A percentile compares a stretch with the other conserved stretches of the same genome.
Evolutionary conservation across 257 asterid species (phyloP).

Genomic region (Voacanga thouarsii): DNA sequence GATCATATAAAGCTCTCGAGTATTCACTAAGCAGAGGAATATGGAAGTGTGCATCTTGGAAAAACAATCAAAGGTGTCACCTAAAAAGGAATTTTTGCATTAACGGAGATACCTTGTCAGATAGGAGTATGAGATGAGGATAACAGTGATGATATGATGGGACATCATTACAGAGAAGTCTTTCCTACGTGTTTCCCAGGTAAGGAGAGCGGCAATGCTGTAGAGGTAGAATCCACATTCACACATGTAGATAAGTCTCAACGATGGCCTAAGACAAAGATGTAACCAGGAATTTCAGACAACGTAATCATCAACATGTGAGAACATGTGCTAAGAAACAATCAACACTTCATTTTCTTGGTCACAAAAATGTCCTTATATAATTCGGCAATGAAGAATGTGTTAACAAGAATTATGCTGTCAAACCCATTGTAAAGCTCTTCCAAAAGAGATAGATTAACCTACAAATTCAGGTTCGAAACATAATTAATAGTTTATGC

Average conservation of each 20-base stretch:
- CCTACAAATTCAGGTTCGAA: not conserved
- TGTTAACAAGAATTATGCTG: not conserved
- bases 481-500: not conserved
- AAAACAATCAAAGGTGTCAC: slow-evolving; percentile 2
- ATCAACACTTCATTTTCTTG: not conserved
- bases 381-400: slow-evolving; percentile 1
- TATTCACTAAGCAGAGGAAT: not conserved
- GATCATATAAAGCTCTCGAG: not conserved
- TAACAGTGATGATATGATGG: slow-evolving; percentile 80
- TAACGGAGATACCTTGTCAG: slow-evolving; percentile 52
- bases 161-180: slow-evolving; percentile 92
- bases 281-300: slow-evolving; percentile 13
- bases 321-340: not conserved
- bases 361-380: not conserved
- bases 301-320: not conserved
- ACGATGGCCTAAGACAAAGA: slow-evolving; percentile 50
- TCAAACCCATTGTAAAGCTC: not conserved
- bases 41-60: not conserved
- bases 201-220: slow-evolving; percentile 75
- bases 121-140: slow-evolving; percentile 68
- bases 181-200: slow-evolving; percentile 93
- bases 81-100: slow-evolving; percentile 17
- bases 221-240: slow-evolving; percentile 90
- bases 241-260: slow-evolving; percentile 77
- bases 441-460: not conserved